These are phyloP conservation scores for Sclerospora graminicola DNA, from an alignment of 352 stramenopile species.

Conservation along the genomic window DNA sequence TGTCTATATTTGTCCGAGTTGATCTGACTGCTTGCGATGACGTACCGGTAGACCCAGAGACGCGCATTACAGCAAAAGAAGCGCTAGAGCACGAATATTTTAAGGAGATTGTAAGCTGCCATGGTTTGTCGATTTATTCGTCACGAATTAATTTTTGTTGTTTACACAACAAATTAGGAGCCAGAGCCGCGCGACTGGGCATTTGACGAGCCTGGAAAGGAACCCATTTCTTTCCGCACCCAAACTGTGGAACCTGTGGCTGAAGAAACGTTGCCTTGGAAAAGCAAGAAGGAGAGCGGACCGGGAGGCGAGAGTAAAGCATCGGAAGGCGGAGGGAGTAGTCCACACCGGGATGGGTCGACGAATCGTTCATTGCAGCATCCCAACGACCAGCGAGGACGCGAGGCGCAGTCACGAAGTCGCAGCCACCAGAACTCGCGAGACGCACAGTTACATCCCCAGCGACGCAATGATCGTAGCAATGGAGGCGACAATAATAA, in stretches of 20 bases:
- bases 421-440: slow-evolving; percentile 42
- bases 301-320: slow-evolving; percentile 13
- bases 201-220: slow-evolving; percentile 80
- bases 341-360: slow-evolving; percentile 24
- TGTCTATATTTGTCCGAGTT: not conserved
- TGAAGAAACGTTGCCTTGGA: slow-evolving; percentile 69
- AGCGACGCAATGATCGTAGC: slow-evolving; percentile 34
- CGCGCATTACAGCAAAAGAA: slow-evolving; percentile 85
- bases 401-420: slow-evolving; percentile 24
- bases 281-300: slow-evolving; percentile 42
- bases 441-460: slow-evolving; percentile 22
- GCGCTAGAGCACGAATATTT: slow-evolving; percentile 92
- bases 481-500: slow-evolving; percentile 16
- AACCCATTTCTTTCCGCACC: slow-evolving; percentile 78
- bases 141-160: not conserved
- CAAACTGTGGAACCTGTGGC: slow-evolving; percentile 66
- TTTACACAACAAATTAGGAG: slow-evolving; percentile 34
- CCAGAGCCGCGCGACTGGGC: slow-evolving; percentile 79
- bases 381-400: slow-evolving; percentile 28
- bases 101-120: slow-evolving; percentile 68
- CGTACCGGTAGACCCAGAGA: slow-evolving; percentile 56
- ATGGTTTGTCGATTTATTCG: not conserved
- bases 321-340: slow-evolving; percentile 16
- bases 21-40: not conserved
- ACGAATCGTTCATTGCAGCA: slow-evolving; percentile 21